Base-by-base conservation (phyloP, 2,329 filamentous ascomycete species). In the Fusarium buxicola region DNA sequence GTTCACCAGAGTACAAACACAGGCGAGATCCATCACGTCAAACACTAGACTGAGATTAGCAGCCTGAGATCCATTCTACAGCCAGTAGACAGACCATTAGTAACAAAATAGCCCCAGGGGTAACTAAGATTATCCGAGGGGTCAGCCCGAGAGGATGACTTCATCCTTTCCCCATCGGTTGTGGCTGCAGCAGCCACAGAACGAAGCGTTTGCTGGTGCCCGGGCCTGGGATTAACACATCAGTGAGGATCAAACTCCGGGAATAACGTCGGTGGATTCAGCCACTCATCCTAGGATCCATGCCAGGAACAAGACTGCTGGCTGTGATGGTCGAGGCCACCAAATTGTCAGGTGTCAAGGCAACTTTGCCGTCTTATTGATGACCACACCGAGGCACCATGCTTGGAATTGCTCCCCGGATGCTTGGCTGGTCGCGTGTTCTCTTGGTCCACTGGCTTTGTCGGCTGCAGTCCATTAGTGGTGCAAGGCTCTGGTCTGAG, bases 131-230 rank as follows among this genome's bases (percentile, higher is more conserved):
- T 31, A 44, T 24, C 41, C 27, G 30, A 25, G 18, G 31, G 44
- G 32, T 25, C 31, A 7, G 11, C 7, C 31, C 10, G n/a, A 43
- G 18, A 31, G 18, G 6, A 16, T 28, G 41, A 40, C n/a, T 48
- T 36, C 12, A 16, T 24, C n/a, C 4, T 44, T 43, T 28, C 16
- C 18, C 30, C 30, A 47, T 54, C 58, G 58, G 47, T 8, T 58
- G 46, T 49, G 45, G 4, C 18, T 55, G n/a, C 27, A 35, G 35
- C 24, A 6, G 4, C 8, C 4, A 21, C 21, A 4, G 6, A 6
- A 2, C 21, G 6, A 6, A 2, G 5, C 45, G 18, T 6, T 13
- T 27, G 11, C 27, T 24, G 34, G 27, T 18, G 34, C n/a, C 13
- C 30, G 12, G 39, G 9, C 28, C 43, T n/a, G 50, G 49, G 24